Evolutionary conservation across 768 basidiomycete genomes (phyloP), one percentile per base, ranked within the genome.

Genomic region (Mycena latifolia): DNA sequence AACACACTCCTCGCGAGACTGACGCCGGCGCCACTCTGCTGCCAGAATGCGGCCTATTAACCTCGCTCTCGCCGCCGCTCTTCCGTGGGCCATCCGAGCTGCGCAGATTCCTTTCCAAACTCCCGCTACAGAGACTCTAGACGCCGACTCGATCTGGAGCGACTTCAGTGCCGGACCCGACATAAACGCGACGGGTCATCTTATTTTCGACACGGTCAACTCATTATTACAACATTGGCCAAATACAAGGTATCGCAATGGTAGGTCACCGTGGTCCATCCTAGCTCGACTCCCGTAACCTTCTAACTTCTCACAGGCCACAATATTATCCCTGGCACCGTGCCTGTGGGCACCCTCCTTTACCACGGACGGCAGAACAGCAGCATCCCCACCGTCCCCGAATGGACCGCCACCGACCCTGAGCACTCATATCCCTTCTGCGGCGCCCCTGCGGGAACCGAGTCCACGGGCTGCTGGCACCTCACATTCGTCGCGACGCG

Each of bases 381-480:
- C n/a, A n/a, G n/a, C n/a, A n/a, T 65, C n/a, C 68, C 73, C 25
- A 39, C 53, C 61, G 3, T 31, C 24, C 65, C 69, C 25, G 71
- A 69, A 22, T 75, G 74, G 72, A 58, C 59, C 14, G 65, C 74
- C 2, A 68, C 65, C 9, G 67, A 75, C 47, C 71, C 71, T 24
- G 74, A 75, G 53, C 73, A 73, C 45, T 61, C 73, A 0, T 77
- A 79, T 27, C 2, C 45, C 0, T 80, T 7, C 84, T 85, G 66
- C 84, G 84, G 37, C 37, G 11, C 27, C 22, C 2, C 12, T 22
- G 9, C 22, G 18, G 5, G 2, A 25, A 46, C 22, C 33, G n/a
- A n/a, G n/a, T n/a, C 33, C 14, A 5, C 14, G 15, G 78, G 77
- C 8, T 80, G 81, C 63, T 82, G 80, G 80, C 81, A 80, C n/a